Conservation (phyloP, 2,329 filamentous ascomycete species). For the Leptodontidium sp. region DNA sequence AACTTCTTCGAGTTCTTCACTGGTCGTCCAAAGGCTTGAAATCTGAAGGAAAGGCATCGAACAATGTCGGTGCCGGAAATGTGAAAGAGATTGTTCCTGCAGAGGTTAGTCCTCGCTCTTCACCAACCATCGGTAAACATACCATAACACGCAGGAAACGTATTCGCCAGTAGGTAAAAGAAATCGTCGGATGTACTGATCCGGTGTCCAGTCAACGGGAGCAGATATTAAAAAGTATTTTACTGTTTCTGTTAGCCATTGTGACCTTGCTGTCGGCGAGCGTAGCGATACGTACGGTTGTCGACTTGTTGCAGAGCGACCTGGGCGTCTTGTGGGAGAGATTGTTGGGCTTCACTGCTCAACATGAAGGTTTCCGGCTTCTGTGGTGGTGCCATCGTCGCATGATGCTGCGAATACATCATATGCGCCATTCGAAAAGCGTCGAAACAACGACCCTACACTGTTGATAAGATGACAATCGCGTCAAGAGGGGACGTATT, state of each 20-base stretch:
- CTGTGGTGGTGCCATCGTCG: constrained; percentile 88
- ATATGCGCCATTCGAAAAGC: constrained; percentile 48
- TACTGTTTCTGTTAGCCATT: constrained; percentile 61
- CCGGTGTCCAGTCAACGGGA: constrained; percentile 95
- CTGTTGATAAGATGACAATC: constrained; percentile 34
- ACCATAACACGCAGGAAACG: constrained; percentile 97
- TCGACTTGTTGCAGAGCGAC: constrained; percentile 98
- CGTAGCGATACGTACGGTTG: constrained; percentile 73
- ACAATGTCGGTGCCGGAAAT: constrained; percentile 99
- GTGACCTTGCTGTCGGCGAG: constrained; percentile 26
- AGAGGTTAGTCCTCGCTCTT: constrained; percentile 42
- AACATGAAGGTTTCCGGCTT: constrained; percentile 99
- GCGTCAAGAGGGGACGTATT: constrained; percentile 35
- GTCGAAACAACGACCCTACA: constrained; percentile 41
- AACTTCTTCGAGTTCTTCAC: constrained; percentile 99
- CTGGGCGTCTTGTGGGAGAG: constrained; percentile 93
- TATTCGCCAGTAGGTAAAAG: constrained; percentile 97
- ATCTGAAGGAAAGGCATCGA: constrained; percentile 95
- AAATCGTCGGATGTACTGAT: constrained; percentile 96
- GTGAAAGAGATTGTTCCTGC: constrained; percentile 97
- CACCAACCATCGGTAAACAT: constrained; percentile 40
- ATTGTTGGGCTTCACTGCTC: constrained; percentile 95
- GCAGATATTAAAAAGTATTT: constrained; percentile 99
- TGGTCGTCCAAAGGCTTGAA: constrained; percentile 96
- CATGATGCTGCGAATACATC: constrained; percentile 82